Evolutionary conservation across 495 filamentous ascomycete genomes (phyloP), one percentile per base, ranked within the genome.

Genomic region (Bryoglossum gracile): DNA sequence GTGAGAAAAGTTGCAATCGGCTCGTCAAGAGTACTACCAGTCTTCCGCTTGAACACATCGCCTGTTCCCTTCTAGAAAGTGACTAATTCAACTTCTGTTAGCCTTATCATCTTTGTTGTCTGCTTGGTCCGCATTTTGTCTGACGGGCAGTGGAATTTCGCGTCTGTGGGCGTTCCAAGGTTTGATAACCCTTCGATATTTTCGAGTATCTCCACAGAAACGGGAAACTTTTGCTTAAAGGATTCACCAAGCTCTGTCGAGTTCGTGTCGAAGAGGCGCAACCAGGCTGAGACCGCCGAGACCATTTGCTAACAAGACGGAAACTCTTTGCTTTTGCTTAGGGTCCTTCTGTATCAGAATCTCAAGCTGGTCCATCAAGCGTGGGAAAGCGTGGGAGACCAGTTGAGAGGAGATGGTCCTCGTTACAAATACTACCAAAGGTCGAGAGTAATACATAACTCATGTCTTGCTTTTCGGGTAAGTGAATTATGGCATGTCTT

Each of bases 301-400:
- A 0, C 60, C 21, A 14, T 50, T 46, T 0, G 62, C 61, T 11
- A 76, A 42, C 14, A 39, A 60, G 1, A 55, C 14, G 0, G 75
- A 76, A 8, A 79, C 37, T 4, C 72, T 33, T 4, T 66, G 55
- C 18, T 49, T 56, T 0, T 63, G 61, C 22, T 57, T 50, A 0
- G 50, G 52, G 6, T 74, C 69, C 2, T 55, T 60, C 43, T 71
- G 30, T 9, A 73, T 26, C 16, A 75, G 49, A 18, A 66, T 61
- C 18, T 75, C 69, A 0, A 77, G 48, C 37, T 76, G 69, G 30
- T 80, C 75, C 33, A 73, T 46, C 2, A 75, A n/a, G 3, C 40
- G 54, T 5, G 59, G 35, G 37, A 70, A 54, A 0, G 65, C 51
- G 22, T 33, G 37, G 1, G 72, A 40, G 16, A 59, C 55, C 0